Evolutionary conservation across 305 asterid species (phyloP).

Genomic region (Fraxinus albicans): DNA sequence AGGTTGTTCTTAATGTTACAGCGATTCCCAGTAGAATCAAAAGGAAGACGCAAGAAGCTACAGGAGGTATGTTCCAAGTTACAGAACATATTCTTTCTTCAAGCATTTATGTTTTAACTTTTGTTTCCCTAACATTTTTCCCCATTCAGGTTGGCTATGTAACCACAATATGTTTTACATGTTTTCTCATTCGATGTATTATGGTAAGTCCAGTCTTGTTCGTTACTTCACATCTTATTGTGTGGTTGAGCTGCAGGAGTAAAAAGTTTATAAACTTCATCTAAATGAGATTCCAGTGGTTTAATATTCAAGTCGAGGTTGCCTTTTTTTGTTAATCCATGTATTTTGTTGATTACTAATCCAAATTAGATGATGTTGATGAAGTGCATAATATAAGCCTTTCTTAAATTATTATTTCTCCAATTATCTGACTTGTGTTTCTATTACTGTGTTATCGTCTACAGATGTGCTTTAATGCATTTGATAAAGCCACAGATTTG

Average conservation of each 20-base stretch:
- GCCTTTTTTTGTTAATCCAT: not conserved
- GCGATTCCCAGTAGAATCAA: constrained; percentile 93
- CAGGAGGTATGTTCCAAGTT: constrained; percentile 67
- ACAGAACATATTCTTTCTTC: not conserved
- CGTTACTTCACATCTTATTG: not conserved
- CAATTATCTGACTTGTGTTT: constrained; percentile 18
- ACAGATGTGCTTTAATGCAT: constrained; percentile 88
- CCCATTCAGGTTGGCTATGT: constrained; percentile 91
- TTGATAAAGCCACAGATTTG: constrained; percentile 81
- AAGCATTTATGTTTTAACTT: constrained; percentile 8
- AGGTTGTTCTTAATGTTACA: constrained; percentile 91
- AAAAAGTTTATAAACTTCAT: not conserved
- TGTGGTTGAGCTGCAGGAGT: not conserved
- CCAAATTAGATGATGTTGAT: not conserved
- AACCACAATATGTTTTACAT: constrained; percentile 84
- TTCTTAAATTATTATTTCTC: not conserved
- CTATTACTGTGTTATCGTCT: constrained; percentile 7
- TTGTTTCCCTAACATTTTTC: constrained; percentile 11
- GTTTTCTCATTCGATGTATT: constrained; percentile 84
- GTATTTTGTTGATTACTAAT: not conserved
- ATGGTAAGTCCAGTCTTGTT: constrained; percentile 59
- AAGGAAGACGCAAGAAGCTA: constrained; percentile 91
- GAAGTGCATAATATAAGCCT: not conserved
- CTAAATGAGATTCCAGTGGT: constrained; percentile 18
- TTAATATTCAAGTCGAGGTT: not conserved